Evolutionary conservation across 352 stramenopile genomes (phyloP).

Genomic region (Phytophthora palmivora): DNA sequence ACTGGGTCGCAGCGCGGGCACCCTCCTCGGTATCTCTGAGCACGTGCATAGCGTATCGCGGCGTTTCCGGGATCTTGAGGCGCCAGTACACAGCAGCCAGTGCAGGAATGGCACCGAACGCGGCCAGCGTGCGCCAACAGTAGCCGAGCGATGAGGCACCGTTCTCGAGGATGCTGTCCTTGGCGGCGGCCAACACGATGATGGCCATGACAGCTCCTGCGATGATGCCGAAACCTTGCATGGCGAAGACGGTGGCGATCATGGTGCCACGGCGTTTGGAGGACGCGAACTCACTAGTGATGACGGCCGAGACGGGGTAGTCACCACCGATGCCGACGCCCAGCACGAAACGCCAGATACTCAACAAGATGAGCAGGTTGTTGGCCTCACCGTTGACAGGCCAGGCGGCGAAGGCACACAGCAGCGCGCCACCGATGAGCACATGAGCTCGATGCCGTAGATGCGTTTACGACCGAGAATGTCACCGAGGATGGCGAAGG

Average conservation of each 20-base stretch:
- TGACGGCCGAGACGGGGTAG: constrained; percentile 60
- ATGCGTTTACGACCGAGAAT: constrained; percentile 57
- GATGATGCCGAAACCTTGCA: constrained; percentile 62
- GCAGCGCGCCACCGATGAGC: constrained; percentile 45
- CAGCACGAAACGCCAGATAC: constrained; percentile 64
- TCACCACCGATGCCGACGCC: constrained; percentile 62
- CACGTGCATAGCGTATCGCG: constrained; percentile 54
- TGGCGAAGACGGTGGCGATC: constrained; percentile 63
- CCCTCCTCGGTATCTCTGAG: constrained; percentile 46
- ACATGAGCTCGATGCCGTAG: constrained; percentile 59
- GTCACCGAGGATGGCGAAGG: constrained; percentile 55
- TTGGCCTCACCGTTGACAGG: constrained; percentile 49
- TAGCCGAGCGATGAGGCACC: constrained; percentile 47
- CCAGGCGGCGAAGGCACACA: constrained; percentile 47
- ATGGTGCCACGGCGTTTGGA: constrained; percentile 51
- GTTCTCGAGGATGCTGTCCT: constrained; percentile 44
- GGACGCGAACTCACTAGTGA: constrained; percentile 58
- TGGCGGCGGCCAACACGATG: constrained; percentile 37
- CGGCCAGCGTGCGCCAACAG: constrained; percentile 54
- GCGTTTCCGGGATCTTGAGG: constrained; percentile 53
- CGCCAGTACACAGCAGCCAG: constrained; percentile 56
- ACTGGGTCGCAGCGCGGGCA: constrained; percentile 37
- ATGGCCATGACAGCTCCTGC: constrained; percentile 41
- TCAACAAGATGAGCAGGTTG: constrained; percentile 55
- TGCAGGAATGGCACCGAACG: constrained; percentile 49